Percentiles rank a stretch among this genome's conserved stretches.
phyloP scores from a whole-genome alignment of 2,329 filamentous ascomycete species.

The Immersiporthe knoxdaviesiana region DNA sequence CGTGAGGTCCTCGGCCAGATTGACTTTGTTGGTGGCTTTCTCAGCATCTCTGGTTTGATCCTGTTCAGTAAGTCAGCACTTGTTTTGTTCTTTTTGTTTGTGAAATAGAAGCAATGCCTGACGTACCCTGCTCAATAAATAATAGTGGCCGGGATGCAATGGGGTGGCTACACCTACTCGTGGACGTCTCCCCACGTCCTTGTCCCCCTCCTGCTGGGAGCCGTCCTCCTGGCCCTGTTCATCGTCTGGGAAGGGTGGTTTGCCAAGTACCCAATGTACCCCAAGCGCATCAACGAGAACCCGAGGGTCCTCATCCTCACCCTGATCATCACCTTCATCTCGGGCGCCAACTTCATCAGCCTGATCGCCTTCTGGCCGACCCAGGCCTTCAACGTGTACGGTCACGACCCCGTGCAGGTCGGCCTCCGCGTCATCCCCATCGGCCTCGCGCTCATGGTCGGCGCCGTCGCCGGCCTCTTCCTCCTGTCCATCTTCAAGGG shows the following conservation, averaged over 20 bases:
- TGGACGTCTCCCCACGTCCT: conserved; percentile 45
- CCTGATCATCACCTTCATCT: conserved; percentile 61
- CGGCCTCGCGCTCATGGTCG: conserved; percentile 64
- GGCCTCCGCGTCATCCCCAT: conserved; percentile 69
- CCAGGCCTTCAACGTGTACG: conserved; percentile 67
- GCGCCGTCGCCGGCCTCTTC: conserved; percentile 61
- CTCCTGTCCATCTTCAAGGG: conserved; percentile 60
- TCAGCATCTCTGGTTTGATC: conserved; percentile 53
- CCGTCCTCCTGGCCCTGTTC: conserved; percentile 42
- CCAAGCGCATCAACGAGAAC: conserved; percentile 44
- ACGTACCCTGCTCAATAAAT: not conserved
- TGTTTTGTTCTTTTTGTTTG: too few relatives aligned
- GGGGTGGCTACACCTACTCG: conserved; percentile 43
- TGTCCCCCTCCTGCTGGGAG: conserved; percentile 46
- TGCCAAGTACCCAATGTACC: conserved; percentile 49
- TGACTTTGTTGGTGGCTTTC: conserved; percentile 55
- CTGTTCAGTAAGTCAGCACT: conserved; percentile 44
- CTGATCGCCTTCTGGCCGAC: conserved; percentile 65
- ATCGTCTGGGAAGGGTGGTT: conserved; percentile 42
- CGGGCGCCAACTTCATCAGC: conserved; percentile 62
- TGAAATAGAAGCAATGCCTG: not conserved
- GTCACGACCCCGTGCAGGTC: conserved; percentile 64
- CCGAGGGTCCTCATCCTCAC: conserved; percentile 55
- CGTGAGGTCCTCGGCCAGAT: conserved; percentile 48
- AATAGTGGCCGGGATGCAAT: conserved; percentile 49